A percentile compares a stretch with the other conserved stretches of the same genome.
Conservation (phyloP, 768 basidiomycete species). For the Chalciporus piperatus region DNA sequence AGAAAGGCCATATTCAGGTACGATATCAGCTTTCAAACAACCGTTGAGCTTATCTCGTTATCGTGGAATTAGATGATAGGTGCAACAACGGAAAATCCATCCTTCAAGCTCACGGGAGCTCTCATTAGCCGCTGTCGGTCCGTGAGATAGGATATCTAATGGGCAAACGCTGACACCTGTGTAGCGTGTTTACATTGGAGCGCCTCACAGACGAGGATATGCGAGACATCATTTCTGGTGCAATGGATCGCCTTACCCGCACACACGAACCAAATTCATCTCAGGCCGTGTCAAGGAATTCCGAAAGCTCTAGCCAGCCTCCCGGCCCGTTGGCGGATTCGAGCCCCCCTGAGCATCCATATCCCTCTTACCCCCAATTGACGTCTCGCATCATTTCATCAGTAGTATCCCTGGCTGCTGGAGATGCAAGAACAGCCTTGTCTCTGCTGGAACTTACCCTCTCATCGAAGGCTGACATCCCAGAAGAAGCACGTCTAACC, state of each 20-base stretch:
- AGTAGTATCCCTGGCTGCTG: constrained; percentile 53
- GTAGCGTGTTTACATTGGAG: constrained; percentile 71
- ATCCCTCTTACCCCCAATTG: constrained; percentile 36
- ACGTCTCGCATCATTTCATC: constrained; percentile 46
- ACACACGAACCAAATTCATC: neutral
- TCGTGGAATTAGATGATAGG: constrained; percentile 54
- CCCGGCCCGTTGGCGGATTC: constrained; percentile 15
- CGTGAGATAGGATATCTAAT: constrained; percentile 19
- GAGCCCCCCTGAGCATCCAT: constrained; percentile 12
- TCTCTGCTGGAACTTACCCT: constrained; percentile 74
- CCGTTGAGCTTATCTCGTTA: constrained; percentile 1
- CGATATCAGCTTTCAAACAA: neutral
- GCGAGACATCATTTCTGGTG: constrained; percentile 53
- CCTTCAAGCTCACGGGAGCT: constrained; percentile 75
- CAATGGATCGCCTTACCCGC: constrained; percentile 38
- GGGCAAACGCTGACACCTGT: constrained; percentile 18
- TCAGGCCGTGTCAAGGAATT: constrained; percentile 5
- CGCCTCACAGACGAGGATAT: constrained; percentile 66
- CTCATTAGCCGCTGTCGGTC: constrained; percentile 76
- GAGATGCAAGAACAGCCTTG: constrained; percentile 76
- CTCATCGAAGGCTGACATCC: constrained; percentile 36
- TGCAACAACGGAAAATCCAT: constrained; percentile 88
- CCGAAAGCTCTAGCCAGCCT: constrained; percentile 17
- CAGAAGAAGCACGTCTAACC: constrained; percentile 50
- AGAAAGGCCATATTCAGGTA: constrained; percentile 72